Evolutionary conservation across 768 basidiomycete genomes (phyloP), one percentile per base, ranked within the genome.

Genomic region (Amanita rubescens): DNA sequence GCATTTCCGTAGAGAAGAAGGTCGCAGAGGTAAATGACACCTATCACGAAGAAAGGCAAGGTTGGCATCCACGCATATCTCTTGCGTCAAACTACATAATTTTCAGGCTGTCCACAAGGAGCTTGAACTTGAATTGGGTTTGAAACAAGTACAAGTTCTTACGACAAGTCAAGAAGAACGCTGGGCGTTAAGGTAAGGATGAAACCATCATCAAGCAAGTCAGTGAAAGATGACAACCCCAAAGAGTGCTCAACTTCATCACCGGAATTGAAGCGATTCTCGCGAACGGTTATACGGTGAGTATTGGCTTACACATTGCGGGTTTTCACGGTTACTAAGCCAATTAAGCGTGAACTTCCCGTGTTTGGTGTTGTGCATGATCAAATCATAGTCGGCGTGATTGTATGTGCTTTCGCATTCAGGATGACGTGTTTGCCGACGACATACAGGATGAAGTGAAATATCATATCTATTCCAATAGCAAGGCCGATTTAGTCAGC

Each of bases 301-400:
- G 66, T 17, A 12, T 39, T 25, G 14, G 10, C 5, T 12, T 15
- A 22, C 34, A 37, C 9, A 1, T 51, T 15, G 49, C 8, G 12
- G n/a, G 17, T 45, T 47, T 20, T 8, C 22, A 27, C 27, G 54
- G 19, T 53, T 42, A 42, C 30, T 25, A 25, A 33, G 50, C 5
- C 37, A 34, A 17, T 19, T 35, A 53, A 91, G 85, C 81, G 92
- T 7, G 93, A 95, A 67, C 74, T 94, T 49, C 90, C 89, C 3
- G 84, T 94, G 2, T 89, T 93, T 57, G 87, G 88, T 0, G 74
- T 90, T 52, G 65, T 91, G 3, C 75, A 86, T 22, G 78, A 69
- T 22, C 71, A 83, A 51, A 69, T 87, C 19, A 75, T 94, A 14
- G 64, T 81, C 22, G 93, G 93, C 1, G 71, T 91, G 30, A 87